Evolutionary conservation across 1,284 basidiomycete genomes (phyloP), one percentile per base, ranked within the genome.

Genomic region (Cutaneotrichosporon cutaneum): DNA sequence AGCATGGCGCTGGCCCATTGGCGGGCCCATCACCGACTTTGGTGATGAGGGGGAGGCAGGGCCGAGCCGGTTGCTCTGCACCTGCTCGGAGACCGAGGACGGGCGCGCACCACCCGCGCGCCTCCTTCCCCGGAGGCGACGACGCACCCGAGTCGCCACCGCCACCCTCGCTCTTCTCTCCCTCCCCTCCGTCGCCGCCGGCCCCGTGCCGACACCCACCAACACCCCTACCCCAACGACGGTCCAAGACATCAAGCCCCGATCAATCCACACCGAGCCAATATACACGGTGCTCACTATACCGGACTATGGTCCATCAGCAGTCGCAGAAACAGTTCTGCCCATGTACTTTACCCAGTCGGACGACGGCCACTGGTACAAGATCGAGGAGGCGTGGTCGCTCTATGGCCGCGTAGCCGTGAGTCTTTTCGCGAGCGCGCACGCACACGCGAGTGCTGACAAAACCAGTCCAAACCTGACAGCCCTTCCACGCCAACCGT

Each of bases 301-400:
- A 21, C 27, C 51, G 21, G 13, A 55, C 10, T 11, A 54, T 32
- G 35, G 42, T 44, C 36, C 60, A n/a, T 57, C 59, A 21, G 39
- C 22, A 2, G 30, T 67, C 5, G 52, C 65, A 22, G 72, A 71
- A 52, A 73, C 70, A 4, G 57, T 58, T 11, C 61, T 77, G 8
- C 75, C 75, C 4, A 72, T 69, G 54, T 66, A 70, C n/a, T 53
- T 75, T 27, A 73, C 69, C 16, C 60, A 67, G 47, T 59, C 63
- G 24, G 42, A 61, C 1, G 70, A 75, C 52, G 72, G 70, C n/a
- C 27, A n/a, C 7, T 75, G 72, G 72, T 63, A 63, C 24, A 70
- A 66, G 42, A 67, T 65, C 10, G 63, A 70, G 16, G 54, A 65
- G 21, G 69, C 71, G 3, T 77, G 75, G 75, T 65, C 65, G 47